Evolutionary conservation across 768 basidiomycete genomes (phyloP).

Genomic region (Boletus sensibilis): DNA sequence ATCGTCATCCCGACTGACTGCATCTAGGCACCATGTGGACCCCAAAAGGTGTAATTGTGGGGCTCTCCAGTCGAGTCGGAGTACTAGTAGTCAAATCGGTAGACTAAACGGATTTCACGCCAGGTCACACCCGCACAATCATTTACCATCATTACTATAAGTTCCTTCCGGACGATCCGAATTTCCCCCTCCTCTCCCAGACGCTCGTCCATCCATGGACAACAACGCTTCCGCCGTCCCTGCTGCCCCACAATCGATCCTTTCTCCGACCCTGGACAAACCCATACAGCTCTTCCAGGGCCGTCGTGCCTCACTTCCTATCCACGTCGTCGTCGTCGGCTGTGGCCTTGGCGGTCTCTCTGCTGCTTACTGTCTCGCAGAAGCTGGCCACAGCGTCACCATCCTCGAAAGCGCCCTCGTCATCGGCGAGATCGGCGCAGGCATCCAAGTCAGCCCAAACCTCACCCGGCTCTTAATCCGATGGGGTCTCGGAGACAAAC

Average conservation of each 20-base stretch:
- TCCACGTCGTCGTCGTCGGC: conserved; percentile 46
- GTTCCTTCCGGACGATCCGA: background rate
- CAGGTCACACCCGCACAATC: conserved; percentile 9
- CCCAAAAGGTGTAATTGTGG: too few relatives aligned
- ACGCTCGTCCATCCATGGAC: background rate
- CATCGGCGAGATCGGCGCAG: conserved; percentile 49
- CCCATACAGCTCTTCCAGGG: conserved; percentile 20
- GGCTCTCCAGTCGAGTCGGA: too few relatives aligned
- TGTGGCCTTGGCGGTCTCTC: conserved; percentile 52
- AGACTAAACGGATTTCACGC: background rate
- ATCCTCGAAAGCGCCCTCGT: conserved; percentile 42
- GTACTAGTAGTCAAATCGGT: too few relatives aligned
- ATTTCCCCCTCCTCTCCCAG: background rate
- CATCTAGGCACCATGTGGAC: too few relatives aligned
- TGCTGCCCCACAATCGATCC: background rate
- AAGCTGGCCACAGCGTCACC: conserved; percentile 48
- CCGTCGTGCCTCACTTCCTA: conserved; percentile 22
- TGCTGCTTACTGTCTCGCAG: conserved; percentile 44
- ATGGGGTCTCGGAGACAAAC: conserved; percentile 48
- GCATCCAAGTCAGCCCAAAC: conserved; percentile 48
- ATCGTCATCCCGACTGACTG: too few relatives aligned
- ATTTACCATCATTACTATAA: background rate
- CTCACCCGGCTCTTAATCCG: conserved; percentile 45
- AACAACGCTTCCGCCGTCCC: background rate
- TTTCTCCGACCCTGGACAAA: background rate